A percentile compares a stretch with the other conserved stretches of the same genome.
These are phyloP conservation scores for Amphicarpaea edgeworthii DNA, from an alignment of 306 rosid species.

Conservation along the genomic window DNA sequence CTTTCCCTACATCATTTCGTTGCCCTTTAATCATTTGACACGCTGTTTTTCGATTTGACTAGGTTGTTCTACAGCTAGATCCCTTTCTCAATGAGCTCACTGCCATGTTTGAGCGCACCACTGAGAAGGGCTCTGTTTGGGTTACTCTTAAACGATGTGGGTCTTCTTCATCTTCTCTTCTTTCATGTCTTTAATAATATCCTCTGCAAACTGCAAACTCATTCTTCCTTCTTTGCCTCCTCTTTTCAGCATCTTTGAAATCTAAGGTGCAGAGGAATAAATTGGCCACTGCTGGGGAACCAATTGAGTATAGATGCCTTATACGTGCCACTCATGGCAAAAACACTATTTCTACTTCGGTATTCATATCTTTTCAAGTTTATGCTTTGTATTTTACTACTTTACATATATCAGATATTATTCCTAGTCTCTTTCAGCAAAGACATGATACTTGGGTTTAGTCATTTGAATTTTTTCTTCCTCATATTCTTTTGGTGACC, in stretches of 20 bases:
- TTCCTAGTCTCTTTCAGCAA: slow-evolving; percentile 4
- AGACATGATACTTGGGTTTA: neutral
- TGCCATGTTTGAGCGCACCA: slow-evolving; percentile 85
- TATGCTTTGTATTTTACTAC: neutral
- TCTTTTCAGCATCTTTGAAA: slow-evolving; percentile 77
- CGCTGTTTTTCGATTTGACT: slow-evolving; percentile 14
- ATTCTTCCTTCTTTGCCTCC: slow-evolving; percentile 26
- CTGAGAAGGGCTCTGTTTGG: slow-evolving; percentile 91
- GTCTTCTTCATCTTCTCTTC: slow-evolving; percentile 20
- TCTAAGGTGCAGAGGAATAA: slow-evolving; percentile 80
- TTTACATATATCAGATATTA: neutral
- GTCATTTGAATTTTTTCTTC: neutral
- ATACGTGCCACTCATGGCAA: slow-evolving; percentile 95
- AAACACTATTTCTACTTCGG: slow-evolving; percentile 88
- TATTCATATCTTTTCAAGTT: slow-evolving; percentile 33
- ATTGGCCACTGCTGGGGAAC: slow-evolving; percentile 66
- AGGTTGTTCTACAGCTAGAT: slow-evolving; percentile 89
- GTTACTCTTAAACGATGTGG: slow-evolving; percentile 95
- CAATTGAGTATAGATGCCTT: slow-evolving; percentile 83
- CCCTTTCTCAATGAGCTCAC: slow-evolving; percentile 98
- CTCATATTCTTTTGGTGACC: too few relatives aligned
- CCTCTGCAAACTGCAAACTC: too few relatives aligned
- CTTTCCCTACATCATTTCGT: too few relatives aligned
- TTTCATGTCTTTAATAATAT: slow-evolving; percentile 23
- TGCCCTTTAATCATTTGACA: too few relatives aligned